Percentiles rank a stretch among this genome's conserved stretches.
Evolutionary conservation across 768 basidiomycete species (phyloP).

Genomic region (Sporobolomyces roseus): DNA sequence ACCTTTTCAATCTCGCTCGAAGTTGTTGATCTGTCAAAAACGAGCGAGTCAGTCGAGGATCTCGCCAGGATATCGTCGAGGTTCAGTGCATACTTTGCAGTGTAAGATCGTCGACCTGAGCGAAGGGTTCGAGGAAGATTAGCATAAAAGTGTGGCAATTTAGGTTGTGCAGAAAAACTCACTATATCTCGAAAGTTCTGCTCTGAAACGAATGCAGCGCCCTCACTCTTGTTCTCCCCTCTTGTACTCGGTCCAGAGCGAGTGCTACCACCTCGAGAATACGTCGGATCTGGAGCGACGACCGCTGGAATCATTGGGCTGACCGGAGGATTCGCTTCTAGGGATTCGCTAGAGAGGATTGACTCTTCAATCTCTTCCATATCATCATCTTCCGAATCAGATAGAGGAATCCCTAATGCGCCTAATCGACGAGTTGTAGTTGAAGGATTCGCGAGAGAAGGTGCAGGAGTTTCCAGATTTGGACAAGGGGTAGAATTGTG

Average conservation of each 20-base stretch:
- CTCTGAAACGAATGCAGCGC: conserved; percentile 18
- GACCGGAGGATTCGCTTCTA: conserved; percentile 9
- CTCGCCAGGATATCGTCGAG: background rate
- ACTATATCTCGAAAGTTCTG: conserved; percentile 32
- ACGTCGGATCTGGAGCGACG: conserved; percentile 3
- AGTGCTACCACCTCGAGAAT: conserved; percentile 29
- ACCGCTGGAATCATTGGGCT: background rate
- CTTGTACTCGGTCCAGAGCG: conserved; percentile 21
- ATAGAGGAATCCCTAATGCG: conserved; percentile 19
- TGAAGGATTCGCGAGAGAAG: too few species aligned
- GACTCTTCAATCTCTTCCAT: background rate
- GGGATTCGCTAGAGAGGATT: conserved; percentile 6
- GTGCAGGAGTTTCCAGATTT: too few species aligned
- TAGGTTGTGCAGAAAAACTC: background rate
- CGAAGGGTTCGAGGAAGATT: background rate
- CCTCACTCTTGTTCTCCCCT: background rate
- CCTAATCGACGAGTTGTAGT: conserved; percentile 17
- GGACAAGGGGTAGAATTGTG: too few species aligned
- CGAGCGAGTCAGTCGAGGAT: background rate
- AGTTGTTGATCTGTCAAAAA: conserved; percentile 21
- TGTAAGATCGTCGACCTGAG: conserved; percentile 33
- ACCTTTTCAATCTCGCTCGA: conserved; percentile 8
- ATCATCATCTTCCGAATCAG: background rate
- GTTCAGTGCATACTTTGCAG: conserved; percentile 10
- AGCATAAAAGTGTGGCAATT: background rate